Evolutionary conservation across 495 filamentous ascomycete genomes (phyloP).

Genomic region (Durotheca rogersii): DNA sequence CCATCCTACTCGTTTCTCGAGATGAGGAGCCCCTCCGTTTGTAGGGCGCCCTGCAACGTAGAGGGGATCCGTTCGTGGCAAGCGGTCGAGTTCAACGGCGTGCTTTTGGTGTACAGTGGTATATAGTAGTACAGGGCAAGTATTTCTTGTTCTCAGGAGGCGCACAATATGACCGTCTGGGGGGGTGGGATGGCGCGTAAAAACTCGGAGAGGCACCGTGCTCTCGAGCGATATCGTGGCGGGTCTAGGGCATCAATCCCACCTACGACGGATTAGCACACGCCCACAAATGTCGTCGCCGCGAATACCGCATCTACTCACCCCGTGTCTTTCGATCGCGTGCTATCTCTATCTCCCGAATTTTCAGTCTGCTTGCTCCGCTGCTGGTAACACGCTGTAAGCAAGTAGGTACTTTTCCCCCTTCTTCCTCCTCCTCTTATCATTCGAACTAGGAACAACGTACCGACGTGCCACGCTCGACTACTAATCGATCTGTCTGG

Average conservation of each 20-base stretch:
- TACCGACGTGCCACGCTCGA: slow-evolving; percentile 75
- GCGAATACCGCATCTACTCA: slow-evolving; percentile 44
- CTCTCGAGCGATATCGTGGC: too few species aligned
- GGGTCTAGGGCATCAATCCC: slow-evolving; percentile 13
- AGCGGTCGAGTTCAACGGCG: not conserved
- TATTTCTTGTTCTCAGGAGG: too few species aligned
- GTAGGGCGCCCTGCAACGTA: too few species aligned
- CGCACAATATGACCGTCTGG: too few species aligned
- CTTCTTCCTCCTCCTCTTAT: too few species aligned
- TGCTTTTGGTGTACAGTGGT: not conserved
- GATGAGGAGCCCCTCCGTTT: too few species aligned
- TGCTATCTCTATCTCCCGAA: slow-evolving; percentile 67
- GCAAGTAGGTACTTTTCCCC: not conserved
- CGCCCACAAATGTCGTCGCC: not conserved
- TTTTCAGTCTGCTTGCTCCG: slow-evolving; percentile 75
- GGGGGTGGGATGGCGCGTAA: too few species aligned
- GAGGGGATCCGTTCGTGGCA: too few species aligned
- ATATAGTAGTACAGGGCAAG: not conserved
- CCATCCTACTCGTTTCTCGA: too few species aligned
- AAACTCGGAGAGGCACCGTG: too few species aligned
- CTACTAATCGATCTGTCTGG: slow-evolving; percentile 86
- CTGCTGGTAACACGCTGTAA: slow-evolving; percentile 21
- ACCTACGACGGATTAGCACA: slow-evolving; percentile 13
- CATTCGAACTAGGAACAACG: slow-evolving; percentile 17
- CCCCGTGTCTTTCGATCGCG: slow-evolving; percentile 82